Percentiles rank a stretch among this genome's conserved stretches.
Conservation (phyloP, 352 stramenopile species). For the Globisporangium sylvaticum region DNA sequence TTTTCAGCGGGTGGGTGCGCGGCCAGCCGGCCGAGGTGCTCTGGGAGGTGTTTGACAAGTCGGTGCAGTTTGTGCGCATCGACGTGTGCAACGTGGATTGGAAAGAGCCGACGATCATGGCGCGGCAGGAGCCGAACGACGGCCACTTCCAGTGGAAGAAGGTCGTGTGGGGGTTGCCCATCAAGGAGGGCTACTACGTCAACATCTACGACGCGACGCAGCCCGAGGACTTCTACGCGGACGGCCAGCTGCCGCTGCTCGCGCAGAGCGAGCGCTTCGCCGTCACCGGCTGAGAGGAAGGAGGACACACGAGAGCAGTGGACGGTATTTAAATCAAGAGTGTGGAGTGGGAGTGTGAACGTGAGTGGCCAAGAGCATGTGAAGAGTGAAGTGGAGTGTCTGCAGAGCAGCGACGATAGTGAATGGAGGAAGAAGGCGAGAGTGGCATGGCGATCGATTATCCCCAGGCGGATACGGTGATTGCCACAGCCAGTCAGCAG, state of each 20-base stretch:
- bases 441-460: background rate
- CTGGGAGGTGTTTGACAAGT: conserved; percentile 73
- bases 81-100: conserved; percentile 85
- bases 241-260: conserved; percentile 42
- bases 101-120: conserved; percentile 75
- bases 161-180: conserved; percentile 86
- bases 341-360: conserved; percentile 10
- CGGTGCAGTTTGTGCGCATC: conserved; percentile 69
- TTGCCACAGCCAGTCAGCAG: no score
- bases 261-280: conserved; percentile 70
- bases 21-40: conserved; percentile 73
- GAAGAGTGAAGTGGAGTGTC: conserved; percentile 6
- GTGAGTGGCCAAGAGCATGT: background rate
- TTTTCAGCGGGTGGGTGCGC: conserved; percentile 65
- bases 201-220: conserved; percentile 82
- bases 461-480: no score
- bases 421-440: background rate
- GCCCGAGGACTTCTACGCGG: conserved; percentile 29
- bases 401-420: background rate
- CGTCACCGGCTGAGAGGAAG: conserved; percentile 34
- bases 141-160: conserved; percentile 69
- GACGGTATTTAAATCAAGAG: conserved; percentile 12
- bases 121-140: conserved; percentile 59
- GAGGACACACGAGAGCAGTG: background rate
- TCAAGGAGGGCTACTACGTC: conserved; percentile 82